Percentiles rank a stretch among this genome's conserved stretches.
These are phyloP conservation scores for Mentha longifolia DNA, from an alignment of 257 asterid genomes.

Conservation along the genomic window DNA sequence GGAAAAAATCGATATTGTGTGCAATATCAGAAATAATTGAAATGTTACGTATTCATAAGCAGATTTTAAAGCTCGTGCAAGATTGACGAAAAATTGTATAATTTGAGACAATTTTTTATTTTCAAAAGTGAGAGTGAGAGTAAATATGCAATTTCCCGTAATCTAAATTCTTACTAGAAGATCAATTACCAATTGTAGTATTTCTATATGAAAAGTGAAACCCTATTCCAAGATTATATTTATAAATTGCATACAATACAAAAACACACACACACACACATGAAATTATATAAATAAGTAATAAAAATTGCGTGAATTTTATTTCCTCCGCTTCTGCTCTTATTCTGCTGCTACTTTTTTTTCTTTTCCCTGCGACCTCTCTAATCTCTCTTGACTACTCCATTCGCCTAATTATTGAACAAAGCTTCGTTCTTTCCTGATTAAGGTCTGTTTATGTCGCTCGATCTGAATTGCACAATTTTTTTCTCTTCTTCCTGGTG, in stretches of 20 bases:
- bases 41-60: too few relatives aligned
- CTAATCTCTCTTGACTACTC: conserved; percentile 43
- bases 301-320: conserved; percentile 28
- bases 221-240: conserved; percentile 29
- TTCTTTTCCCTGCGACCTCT: conserved; percentile 36
- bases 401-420: conserved; percentile 36
- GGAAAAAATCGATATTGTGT: too few relatives aligned
- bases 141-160: too few relatives aligned
- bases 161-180: too few relatives aligned
- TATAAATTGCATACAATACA: too few relatives aligned
- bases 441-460: conserved; percentile 38
- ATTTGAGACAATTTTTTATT: too few relatives aligned
- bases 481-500: neutral
- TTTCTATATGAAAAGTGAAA: conserved; percentile 19
- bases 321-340: conserved; percentile 40
- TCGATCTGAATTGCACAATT: conserved; percentile 42
- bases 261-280: neutral
- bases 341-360: conserved; percentile 41
- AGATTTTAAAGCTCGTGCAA: too few relatives aligned
- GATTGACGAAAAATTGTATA: too few relatives aligned
- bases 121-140: too few relatives aligned
- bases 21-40: too few relatives aligned
- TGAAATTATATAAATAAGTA: conserved; percentile 35
- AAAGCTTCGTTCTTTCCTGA: conserved; percentile 29
- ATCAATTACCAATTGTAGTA: neutral